phyloP scores from a whole-genome alignment of 345 rosid species.

The Schrenkiella parvula region DNA sequence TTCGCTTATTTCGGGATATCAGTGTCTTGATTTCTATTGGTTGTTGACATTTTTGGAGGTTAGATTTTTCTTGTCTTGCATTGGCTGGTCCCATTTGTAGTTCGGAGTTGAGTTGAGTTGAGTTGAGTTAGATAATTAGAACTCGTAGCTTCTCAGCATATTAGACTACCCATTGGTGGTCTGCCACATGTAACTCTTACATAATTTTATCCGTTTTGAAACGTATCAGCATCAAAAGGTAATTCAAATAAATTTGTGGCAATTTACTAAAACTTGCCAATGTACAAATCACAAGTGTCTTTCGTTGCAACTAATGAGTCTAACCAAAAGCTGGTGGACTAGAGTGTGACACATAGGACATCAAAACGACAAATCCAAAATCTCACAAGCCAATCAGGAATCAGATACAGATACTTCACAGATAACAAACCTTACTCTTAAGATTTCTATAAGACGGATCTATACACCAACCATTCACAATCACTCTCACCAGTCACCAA shows the following conservation, averaged over 20 bases:
- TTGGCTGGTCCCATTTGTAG: neutral
- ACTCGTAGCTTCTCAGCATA: neutral
- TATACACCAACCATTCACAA: slow-evolving; percentile 20
- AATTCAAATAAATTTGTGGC: neutral
- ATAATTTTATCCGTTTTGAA: slow-evolving; percentile 2
- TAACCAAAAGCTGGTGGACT: neutral
- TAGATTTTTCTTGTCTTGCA: neutral
- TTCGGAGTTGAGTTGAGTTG: neutral
- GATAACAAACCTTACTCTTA: slow-evolving; percentile 33
- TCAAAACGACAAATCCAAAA: slow-evolving; percentile 4
- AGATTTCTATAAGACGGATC: neutral
- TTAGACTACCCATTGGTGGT: neutral
- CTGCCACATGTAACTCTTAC: slow-evolving; percentile 5
- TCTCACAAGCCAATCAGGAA: slow-evolving; percentile 26
- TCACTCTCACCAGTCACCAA: slow-evolving; percentile 35
- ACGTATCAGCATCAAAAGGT: neutral
- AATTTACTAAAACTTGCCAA: neutral
- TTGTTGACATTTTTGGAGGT: slow-evolving; percentile 1
- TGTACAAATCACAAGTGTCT: slow-evolving; percentile 1
- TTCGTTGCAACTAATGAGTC: neutral
- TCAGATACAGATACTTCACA: slow-evolving; percentile 26
- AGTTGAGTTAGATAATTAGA: neutral
- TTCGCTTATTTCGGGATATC: neutral
- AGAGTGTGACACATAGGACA: slow-evolving; percentile 29
- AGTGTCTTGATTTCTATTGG: slow-evolving; percentile 9